These are phyloP conservation scores for Micractinium conductrix DNA, from an alignment of 139 green algal species.

Conservation along the genomic window DNA sequence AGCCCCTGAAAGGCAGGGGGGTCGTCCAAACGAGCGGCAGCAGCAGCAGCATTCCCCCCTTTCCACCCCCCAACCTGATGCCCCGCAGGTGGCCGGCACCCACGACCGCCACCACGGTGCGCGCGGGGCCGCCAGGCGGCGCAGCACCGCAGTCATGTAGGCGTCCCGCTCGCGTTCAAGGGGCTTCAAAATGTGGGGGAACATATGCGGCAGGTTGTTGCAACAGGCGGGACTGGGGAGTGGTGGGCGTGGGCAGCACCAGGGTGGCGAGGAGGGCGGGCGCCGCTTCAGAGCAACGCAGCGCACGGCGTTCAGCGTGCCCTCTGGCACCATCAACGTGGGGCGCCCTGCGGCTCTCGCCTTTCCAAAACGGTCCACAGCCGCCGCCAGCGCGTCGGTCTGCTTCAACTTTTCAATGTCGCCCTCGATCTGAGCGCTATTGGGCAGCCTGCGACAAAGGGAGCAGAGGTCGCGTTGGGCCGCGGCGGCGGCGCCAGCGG, in stretches of 20 bases:
- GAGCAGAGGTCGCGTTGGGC: background rate
- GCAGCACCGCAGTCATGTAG: constrained; percentile 16
- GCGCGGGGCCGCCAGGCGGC: background rate
- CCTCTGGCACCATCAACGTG: no score
- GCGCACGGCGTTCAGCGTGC: background rate
- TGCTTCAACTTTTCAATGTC: background rate
- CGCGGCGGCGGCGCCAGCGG: no score
- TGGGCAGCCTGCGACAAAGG: background rate
- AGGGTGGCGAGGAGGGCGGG: background rate
- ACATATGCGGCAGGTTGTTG: background rate
- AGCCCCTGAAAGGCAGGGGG: no score
- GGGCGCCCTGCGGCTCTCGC: background rate
- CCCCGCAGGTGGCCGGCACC: constrained; percentile 8
- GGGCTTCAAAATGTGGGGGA: background rate
- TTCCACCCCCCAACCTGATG: no score
- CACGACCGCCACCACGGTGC: background rate
- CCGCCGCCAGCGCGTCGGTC: background rate
- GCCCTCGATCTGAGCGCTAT: background rate
- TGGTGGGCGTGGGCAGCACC: no score
- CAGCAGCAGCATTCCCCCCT: no score
- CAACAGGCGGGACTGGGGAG: no score
- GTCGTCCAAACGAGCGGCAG: no score
- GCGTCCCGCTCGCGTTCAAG: background rate
- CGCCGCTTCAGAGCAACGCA: background rate
- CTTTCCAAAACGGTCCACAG: background rate